A percentile compares a stretch with the other conserved stretches of the same genome.
phyloP scores from a whole-genome alignment of 306 rosid species.

The Urtica urens region DNA sequence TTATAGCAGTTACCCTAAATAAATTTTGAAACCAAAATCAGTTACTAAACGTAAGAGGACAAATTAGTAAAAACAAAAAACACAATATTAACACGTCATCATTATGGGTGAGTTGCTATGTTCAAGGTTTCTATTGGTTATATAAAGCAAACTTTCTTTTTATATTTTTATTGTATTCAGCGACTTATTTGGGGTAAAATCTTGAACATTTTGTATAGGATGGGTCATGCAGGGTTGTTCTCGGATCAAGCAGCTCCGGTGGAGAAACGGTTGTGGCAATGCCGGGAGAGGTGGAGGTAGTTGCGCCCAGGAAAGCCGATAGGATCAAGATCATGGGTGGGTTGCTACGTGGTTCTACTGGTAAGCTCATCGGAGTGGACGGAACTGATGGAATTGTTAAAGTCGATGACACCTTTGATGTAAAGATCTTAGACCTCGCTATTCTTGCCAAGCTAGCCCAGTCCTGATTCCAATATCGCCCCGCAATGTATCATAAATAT shows the following conservation, averaged over 20 bases:
- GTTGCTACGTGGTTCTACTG: constrained; percentile 71
- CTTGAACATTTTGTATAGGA: constrained; percentile 76
- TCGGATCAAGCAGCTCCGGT: constrained; percentile 61
- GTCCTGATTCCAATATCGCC: constrained; percentile 20
- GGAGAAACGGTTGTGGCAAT: constrained; percentile 59
- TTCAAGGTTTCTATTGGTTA: no score
- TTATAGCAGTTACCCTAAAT: no score
- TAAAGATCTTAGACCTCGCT: constrained; percentile 78
- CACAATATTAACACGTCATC: no score
- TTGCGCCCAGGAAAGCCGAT: constrained; percentile 72
- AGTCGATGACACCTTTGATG: constrained; percentile 85
- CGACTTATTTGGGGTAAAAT: no score
- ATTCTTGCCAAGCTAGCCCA: constrained; percentile 77
- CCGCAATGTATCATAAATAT: no score
- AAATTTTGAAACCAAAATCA: no score
- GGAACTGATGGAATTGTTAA: constrained; percentile 96
- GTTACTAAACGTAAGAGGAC: no score
- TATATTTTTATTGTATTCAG: neutral
- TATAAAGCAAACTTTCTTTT: no score
- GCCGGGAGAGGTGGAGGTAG: constrained; percentile 65
- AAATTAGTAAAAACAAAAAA: no score
- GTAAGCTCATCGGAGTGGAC: constrained; percentile 95
- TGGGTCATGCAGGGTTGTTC: constrained; percentile 64
- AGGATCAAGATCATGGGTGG: constrained; percentile 88
- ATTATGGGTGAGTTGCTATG: no score